phyloP scores from a whole-genome alignment of 1,284 basidiomycete species.

The Cerrena zonata region DNA sequence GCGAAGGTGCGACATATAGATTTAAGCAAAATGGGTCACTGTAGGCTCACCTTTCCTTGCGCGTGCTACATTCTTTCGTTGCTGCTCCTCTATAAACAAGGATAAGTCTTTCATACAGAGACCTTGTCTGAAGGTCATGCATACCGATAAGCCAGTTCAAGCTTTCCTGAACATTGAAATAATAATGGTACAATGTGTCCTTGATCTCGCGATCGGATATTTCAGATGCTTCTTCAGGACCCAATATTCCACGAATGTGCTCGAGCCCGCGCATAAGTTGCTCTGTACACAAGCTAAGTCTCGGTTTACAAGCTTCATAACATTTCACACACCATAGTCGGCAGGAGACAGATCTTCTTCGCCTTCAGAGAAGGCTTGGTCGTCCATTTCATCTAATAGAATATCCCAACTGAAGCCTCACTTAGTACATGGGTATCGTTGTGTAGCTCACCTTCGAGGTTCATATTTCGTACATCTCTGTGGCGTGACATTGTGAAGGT shows the following conservation, averaged over 20 bases:
- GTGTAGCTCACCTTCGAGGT: conserved; percentile 69
- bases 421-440: too few species aligned
- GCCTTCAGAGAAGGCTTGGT: conserved; percentile 65
- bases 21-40: background rate
- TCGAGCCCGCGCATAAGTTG: conserved; percentile 70
- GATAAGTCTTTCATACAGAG: background rate
- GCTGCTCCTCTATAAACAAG: conserved; percentile 49
- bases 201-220: conserved; percentile 73
- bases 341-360: conserved; percentile 68
- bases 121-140: conserved; percentile 19
- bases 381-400: conserved; percentile 66
- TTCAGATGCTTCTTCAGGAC: conserved; percentile 58
- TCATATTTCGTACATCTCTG: conserved; percentile 83
- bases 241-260: conserved; percentile 62
- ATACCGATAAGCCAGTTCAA: conserved; percentile 69
- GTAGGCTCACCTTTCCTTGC: conserved; percentile 78
- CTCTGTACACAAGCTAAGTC: conserved; percentile 36
- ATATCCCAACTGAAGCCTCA: too few species aligned
- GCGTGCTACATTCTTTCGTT: conserved; percentile 46
- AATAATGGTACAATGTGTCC: conserved; percentile 82
- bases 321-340: conserved; percentile 47
- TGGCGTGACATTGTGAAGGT: conserved; percentile 73
- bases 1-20: background rate
- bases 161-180: conserved; percentile 81
- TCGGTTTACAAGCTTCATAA: conserved; percentile 2